Conservation (phyloP, 208 protist genomes). For the Tritrichomonas foetus region DNA sequence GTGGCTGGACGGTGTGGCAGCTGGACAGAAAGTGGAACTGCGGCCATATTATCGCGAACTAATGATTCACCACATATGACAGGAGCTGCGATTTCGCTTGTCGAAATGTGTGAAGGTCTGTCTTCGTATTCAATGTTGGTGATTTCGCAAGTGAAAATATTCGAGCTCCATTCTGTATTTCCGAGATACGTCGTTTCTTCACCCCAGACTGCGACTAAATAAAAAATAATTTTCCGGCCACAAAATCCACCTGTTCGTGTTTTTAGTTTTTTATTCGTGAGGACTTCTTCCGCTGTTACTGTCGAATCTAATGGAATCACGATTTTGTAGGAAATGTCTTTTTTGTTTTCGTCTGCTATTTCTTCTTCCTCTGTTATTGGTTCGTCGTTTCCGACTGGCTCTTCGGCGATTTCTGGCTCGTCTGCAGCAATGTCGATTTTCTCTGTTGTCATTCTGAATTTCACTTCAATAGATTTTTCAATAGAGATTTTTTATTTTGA, state of each 20-base stretch:
- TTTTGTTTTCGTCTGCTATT: neutral
- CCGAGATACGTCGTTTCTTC: neutral
- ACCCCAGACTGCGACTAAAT: neutral
- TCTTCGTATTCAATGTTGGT: neutral
- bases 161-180: neutral
- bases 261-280: neutral
- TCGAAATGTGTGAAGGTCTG: neutral
- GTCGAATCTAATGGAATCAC: neutral
- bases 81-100: neutral
- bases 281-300: neutral
- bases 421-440: no score
- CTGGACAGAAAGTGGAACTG: neutral
- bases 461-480: neutral
- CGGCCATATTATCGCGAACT: neutral
- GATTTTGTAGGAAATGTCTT: conserved; percentile 31
- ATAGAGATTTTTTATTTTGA: no score
- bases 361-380: no score
- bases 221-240: neutral
- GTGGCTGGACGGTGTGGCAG: neutral
- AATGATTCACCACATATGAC: neutral
- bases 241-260: neutral
- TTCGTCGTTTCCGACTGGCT: no score
- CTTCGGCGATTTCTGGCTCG: no score
- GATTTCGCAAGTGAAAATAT: neutral
- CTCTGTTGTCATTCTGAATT: no score